These are phyloP conservation scores for Gaeumannomyces sp. DNA, from an alignment of 2,329 filamentous ascomycete genomes.

Conservation along the genomic window DNA sequence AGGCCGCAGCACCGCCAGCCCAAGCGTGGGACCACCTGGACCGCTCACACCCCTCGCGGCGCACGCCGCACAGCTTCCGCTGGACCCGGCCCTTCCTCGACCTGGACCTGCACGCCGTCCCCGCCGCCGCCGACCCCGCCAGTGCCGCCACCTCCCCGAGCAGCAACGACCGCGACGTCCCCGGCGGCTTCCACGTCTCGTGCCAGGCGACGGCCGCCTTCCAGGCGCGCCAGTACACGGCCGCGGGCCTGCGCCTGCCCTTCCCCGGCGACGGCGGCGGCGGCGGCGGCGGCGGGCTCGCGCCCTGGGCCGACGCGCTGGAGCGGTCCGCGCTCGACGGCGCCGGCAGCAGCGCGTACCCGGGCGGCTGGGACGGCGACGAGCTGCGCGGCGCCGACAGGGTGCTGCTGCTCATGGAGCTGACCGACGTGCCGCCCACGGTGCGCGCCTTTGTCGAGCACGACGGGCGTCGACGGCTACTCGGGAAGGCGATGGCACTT, in stretches of 20 bases:
- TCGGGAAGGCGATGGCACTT: conserved; percentile 21
- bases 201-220: conserved; percentile 8
- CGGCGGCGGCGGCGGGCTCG: too few species aligned
- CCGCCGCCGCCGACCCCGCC: neutral
- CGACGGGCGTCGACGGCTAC: conserved; percentile 13
- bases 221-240: conserved; percentile 9
- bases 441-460: conserved; percentile 24
- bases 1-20: neutral
- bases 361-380: conserved; percentile 11
- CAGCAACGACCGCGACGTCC: conserved; percentile 7
- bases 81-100: conserved; percentile 10
- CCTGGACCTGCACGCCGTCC: conserved; percentile 2
- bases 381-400: conserved; percentile 5
- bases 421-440: conserved; percentile 20
- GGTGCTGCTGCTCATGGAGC: conserved; percentile 19
- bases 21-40: conserved; percentile 10
- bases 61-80: conserved; percentile 7
- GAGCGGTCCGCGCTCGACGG: neutral
- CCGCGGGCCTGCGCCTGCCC: conserved; percentile 7
- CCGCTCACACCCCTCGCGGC: conserved; percentile 7
- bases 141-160: neutral
- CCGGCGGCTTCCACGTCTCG: conserved; percentile 9
- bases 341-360: conserved; percentile 6
- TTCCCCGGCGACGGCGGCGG: too few species aligned
- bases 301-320: conserved; percentile 8